Conservation (phyloP, 495 filamentous ascomycete genomes). For the Cenococcum geophilum region DNA sequence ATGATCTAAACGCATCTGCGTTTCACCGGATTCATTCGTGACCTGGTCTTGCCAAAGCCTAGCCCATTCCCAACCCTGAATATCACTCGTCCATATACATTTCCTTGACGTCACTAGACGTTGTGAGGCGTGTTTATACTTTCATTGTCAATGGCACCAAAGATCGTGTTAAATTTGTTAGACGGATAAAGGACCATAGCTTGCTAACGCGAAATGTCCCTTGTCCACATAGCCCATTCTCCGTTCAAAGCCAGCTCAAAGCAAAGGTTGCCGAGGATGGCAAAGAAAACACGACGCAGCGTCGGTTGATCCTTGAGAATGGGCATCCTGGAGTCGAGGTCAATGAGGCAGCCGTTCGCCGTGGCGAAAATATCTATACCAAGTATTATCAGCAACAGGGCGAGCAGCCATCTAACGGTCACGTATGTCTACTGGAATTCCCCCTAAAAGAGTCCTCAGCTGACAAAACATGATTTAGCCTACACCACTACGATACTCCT, state of each 20-base stretch:
- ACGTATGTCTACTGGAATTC: not conserved
- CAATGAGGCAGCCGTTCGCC: slow-evolving; percentile 56
- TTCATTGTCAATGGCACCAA: not conserved
- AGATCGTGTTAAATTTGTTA: not conserved
- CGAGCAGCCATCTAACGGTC: slow-evolving; percentile 8
- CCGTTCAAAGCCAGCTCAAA: slow-evolving; percentile 45
- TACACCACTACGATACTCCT: too few species aligned
- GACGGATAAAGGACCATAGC: not conserved
- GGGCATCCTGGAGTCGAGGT: slow-evolving; percentile 52
- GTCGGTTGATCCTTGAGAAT: slow-evolving; percentile 51
- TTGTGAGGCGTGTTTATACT: not conserved
- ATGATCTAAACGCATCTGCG: not conserved
- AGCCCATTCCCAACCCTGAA: not conserved
- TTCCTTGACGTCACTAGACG: not conserved
- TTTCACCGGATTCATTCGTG: not conserved
- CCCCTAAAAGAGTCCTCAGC: too few species aligned
- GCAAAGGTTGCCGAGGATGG: slow-evolving; percentile 48
- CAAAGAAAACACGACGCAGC: slow-evolving; percentile 44
- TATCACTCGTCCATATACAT: not conserved
- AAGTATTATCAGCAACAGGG: slow-evolving; percentile 59
- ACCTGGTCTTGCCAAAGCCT: not conserved
- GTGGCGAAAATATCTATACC: slow-evolving; percentile 58
- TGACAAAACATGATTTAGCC: too few species aligned
- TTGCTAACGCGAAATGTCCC: slow-evolving; percentile 12
- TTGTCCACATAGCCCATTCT: slow-evolving; percentile 42